A percentile compares a stretch with the other conserved stretches of the same genome.
phyloP scores from a whole-genome alignment of 2,329 filamentous ascomycete genomes.

The Dactylellina drechsleri region DNA sequence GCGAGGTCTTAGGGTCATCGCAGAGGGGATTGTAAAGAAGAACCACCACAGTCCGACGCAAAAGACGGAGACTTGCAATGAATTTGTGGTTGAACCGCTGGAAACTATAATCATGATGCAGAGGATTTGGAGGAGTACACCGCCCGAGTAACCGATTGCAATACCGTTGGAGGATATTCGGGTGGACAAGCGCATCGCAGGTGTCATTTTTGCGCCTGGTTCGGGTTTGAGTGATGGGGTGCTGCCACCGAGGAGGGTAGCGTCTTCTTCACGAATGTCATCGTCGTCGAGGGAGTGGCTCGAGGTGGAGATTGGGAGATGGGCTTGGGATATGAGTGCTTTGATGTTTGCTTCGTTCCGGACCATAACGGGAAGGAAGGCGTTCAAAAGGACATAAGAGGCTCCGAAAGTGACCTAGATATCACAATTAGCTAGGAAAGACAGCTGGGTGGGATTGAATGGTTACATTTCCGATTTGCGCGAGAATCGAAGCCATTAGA shows the following conservation, averaged over 20 bases:
- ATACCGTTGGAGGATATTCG: slow-evolving; percentile 92
- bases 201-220: slow-evolving; percentile 54
- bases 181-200: slow-evolving; percentile 78
- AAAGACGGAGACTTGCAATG: slow-evolving; percentile 85
- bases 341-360: slow-evolving; percentile 76
- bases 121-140: slow-evolving; percentile 76
- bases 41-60: slow-evolving; percentile 93
- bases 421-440: slow-evolving; percentile 5
- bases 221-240: slow-evolving; percentile 28
- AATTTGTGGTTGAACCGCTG: slow-evolving; percentile 81
- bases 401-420: slow-evolving; percentile 77
- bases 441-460: background rate
- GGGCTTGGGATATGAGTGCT: slow-evolving; percentile 36
- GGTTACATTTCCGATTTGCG: slow-evolving; percentile 86
- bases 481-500: slow-evolving; percentile 81
- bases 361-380: slow-evolving; percentile 89
- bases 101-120: slow-evolving; percentile 82
- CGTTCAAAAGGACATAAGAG: slow-evolving; percentile 94
- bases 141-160: slow-evolving; percentile 90
- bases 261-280: slow-evolving; percentile 47
- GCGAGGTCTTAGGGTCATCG: slow-evolving; percentile 84
- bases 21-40: slow-evolving; percentile 85
- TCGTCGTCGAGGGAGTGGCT: slow-evolving; percentile 39
- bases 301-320: slow-evolving; percentile 25
- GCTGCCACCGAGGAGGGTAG: slow-evolving; percentile 34